Base-by-base conservation (phyloP, 2,329 filamentous ascomycete genomes). In the Aureobasidium lini region DNA sequence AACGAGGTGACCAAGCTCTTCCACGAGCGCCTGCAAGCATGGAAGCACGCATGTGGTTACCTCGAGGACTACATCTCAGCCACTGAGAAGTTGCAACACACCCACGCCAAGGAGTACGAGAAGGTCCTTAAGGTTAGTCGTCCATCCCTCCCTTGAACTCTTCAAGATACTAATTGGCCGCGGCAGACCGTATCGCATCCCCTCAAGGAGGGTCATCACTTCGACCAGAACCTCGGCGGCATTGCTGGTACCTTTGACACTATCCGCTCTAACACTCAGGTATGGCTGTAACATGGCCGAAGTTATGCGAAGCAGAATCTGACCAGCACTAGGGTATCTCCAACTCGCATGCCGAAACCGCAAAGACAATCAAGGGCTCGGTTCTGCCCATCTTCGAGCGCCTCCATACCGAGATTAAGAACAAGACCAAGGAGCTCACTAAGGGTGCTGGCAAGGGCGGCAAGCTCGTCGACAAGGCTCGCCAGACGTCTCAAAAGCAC, bases 361-460 rank as follows among this genome's bases (percentile, higher is more conserved):
- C 94, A 67, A 94, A 94, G 79, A 89, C 85, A 66, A 81, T 99
- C 65, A 95, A 93, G 75, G 87, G 86, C 61, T 86, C 86, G 13
- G 88, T 97, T 32, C 80, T 96, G 18, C 94, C 93, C 39, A 86
- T 93, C 64, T 86, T 99, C 70, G 90, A 95, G 67, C 88, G 91
- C 56, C 80, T 99, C 50, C 92, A 97, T 77, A 87, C 90, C 72
- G 94, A 97, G 73, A 94, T 99, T 79, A 99, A 97, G 82, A 86
- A 88, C 77, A 97, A 97, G 79, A 81, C 84, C 64, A 97, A 97
- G 79, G 92, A 96, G 75, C 82, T 99, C 52, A 81, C 83, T 44
- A 81, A 85, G 62, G 92, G 93, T 8, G 90, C 89, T 23, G 83
- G 85, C 62, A 96, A 95, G 79, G 84, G 86, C 15, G 85, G 89